Evolutionary conservation across 164 flowering plant genomes (phyloP).

Genomic region (Umbilicus rupestris): DNA sequence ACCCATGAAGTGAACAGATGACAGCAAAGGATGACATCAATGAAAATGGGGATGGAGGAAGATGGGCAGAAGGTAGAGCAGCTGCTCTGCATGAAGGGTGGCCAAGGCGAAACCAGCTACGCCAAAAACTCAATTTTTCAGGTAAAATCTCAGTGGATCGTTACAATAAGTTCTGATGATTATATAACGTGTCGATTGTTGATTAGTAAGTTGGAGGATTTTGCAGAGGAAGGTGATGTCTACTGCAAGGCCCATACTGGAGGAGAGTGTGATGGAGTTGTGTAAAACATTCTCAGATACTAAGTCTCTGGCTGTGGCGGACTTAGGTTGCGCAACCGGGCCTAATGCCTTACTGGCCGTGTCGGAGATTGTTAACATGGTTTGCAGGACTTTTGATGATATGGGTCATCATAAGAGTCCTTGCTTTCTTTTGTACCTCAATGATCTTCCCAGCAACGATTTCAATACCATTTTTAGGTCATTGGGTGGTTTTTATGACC

Average conservation of each 20-base stretch:
- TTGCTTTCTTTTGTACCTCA: not conserved
- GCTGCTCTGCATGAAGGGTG: slow-evolving; percentile 13
- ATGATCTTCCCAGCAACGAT: slow-evolving; percentile 3
- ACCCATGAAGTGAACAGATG: too few species aligned
- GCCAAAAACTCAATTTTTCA: slow-evolving; percentile 13
- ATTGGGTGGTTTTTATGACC: not conserved
- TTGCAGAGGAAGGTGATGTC: slow-evolving; percentile 4
- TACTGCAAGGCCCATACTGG: slow-evolving; percentile 3
- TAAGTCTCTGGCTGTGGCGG: slow-evolving; percentile 4
- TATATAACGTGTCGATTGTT: not conserved
- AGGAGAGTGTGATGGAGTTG: not conserved
- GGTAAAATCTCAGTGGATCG: not conserved
- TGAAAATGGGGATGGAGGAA: not conserved
- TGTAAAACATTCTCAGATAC: not conserved
- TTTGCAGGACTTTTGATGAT: not conserved
- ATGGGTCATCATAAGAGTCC: slow-evolving; percentile 4
- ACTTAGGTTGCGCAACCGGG: slow-evolving; percentile 11
- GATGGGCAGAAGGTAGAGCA: not conserved
- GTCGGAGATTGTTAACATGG: slow-evolving; percentile 6
- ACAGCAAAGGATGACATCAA: too few species aligned
- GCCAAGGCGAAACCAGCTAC: slow-evolving; percentile 12
- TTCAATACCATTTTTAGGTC: not conserved
- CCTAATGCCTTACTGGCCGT: slow-evolving; percentile 10
- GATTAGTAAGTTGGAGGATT: not conserved
- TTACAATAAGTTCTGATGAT: not conserved